Evolutionary conservation across 345 rosid genomes (phyloP), one percentile per base, ranked within the genome.

Genomic region (Rhizophora mangle): DNA sequence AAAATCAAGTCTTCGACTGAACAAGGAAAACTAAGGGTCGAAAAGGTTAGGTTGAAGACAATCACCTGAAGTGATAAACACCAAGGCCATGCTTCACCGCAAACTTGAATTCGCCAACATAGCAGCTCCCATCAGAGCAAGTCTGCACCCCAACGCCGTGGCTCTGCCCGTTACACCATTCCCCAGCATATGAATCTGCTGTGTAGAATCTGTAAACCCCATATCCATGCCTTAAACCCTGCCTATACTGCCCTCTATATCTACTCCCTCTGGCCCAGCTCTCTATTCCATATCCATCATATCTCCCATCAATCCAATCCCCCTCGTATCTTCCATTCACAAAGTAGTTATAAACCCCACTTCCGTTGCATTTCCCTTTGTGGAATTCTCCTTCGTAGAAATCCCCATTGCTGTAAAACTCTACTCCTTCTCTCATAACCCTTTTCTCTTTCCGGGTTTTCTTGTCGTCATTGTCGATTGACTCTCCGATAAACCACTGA

Each of bases 41-140:
- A 36, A 11, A 21, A 46, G 55, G 13, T 8, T 1, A 18, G 5
- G 59, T n/a, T 26, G 3, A 27, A 47, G 24, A 20, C 47, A 60
- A 34, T 47, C 67, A 93, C 99, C 97, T 88, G 87, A 91, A 95
- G 81, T 90, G 87, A 82, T 95, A 95, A 74, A 80, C 83, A 19
- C 99, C 97, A 73, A 89, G 85, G 65, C 99, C 97, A 73, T 95
- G 99, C 70, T 95, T 95, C 56, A 90, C 88, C 34, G 92, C 99
- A 51, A 76, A 86, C 78, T 92, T 95, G 84, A 95, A 95, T 62
- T 85, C 84, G 6, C 97, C 99, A 54, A 86, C 78, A 54, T 79
- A 91, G 68, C 91, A 89, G 67, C 99, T 95, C 0, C 92, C 96
- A 70, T 95, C 97, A 63, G 84, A 85, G 62, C 99, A 95, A 52